Conservation (phyloP, 2,329 filamentous ascomycete genomes). For the Lachnellula arida region DNA sequence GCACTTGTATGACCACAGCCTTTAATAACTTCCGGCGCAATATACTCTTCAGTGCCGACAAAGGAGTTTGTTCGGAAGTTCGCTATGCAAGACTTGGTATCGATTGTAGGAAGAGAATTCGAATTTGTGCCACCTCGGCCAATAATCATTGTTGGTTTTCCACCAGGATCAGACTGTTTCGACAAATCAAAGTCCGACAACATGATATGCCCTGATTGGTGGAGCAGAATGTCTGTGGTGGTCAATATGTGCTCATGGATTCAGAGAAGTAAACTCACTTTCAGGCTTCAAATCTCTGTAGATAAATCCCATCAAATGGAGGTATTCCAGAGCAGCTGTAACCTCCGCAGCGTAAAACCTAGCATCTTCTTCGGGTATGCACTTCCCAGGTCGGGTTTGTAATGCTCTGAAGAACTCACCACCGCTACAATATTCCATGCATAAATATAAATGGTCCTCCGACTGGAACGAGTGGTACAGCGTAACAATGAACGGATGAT, state of each 20-base stretch:
- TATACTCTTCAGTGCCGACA: conserved; percentile 97
- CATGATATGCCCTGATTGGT: conserved; percentile 99
- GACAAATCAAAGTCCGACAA: conserved; percentile 97
- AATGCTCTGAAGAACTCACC: conserved; percentile 97
- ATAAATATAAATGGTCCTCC: conserved; percentile 97
- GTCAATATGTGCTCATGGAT: conserved; percentile 34
- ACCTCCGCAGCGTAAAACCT: conserved; percentile 97
- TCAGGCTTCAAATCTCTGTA: conserved; percentile 97
- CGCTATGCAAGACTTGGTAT: conserved; percentile 96
- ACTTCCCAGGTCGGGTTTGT: conserved; percentile 95
- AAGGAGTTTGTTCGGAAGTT: conserved; percentile 99
- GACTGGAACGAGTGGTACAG: conserved; percentile 99
- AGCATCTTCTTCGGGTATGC: conserved; percentile 92
- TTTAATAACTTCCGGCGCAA: conserved; percentile 97
- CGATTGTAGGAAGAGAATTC: conserved; percentile 88
- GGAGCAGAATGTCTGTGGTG: conserved; percentile 78
- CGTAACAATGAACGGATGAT: conserved; percentile 98
- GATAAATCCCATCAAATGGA: conserved; percentile 99
- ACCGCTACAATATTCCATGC: conserved; percentile 99
- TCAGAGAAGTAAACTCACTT: conserved; percentile 53
- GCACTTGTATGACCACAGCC: conserved; percentile 97
- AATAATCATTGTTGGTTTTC: conserved; percentile 96
- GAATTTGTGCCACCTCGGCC: conserved; percentile 78
- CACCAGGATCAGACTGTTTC: conserved; percentile 93
- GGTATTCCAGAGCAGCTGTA: conserved; percentile 90